Percentiles rank a stretch among this genome's conserved stretches.
Conservation (phyloP, 352 stramenopile genomes). For the Paralagenidium karlingii region DNA sequence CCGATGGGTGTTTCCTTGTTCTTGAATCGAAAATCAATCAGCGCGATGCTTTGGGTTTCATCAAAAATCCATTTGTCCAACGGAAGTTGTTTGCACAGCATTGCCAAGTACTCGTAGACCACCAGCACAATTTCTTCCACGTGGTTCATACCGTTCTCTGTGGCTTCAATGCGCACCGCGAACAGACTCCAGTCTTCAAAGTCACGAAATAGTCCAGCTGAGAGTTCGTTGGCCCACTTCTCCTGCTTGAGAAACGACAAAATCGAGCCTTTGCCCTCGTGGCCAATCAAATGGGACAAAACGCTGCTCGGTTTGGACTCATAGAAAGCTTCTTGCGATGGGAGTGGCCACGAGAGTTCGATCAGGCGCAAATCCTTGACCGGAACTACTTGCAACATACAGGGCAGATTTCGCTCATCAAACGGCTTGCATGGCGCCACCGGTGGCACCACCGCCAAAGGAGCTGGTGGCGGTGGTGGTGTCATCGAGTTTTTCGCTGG, state of each 20-base stretch:
- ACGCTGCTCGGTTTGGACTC: slow-evolving; percentile 73
- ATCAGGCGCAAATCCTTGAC: slow-evolving; percentile 67
- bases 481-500: slow-evolving; percentile 11
- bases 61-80: slow-evolving; percentile 54
- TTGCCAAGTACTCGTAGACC: slow-evolving; percentile 57
- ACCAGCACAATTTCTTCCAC: slow-evolving; percentile 42
- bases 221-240: slow-evolving; percentile 63
- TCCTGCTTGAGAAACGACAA: slow-evolving; percentile 85
- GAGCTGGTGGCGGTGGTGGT: neutral
- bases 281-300: slow-evolving; percentile 86
- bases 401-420: slow-evolving; percentile 8
- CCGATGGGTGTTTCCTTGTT: slow-evolving; percentile 65
- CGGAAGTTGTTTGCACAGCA: slow-evolving; percentile 21
- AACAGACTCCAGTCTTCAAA: slow-evolving; percentile 63
- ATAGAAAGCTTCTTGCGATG: slow-evolving; percentile 20
- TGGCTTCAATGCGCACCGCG: slow-evolving; percentile 54
- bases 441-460: neutral
- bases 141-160: slow-evolving; percentile 43
- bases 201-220: slow-evolving; percentile 42
- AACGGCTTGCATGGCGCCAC: slow-evolving; percentile 11
- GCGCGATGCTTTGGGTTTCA: slow-evolving; percentile 40
- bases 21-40: slow-evolving; percentile 60
- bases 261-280: slow-evolving; percentile 89
- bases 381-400: slow-evolving; percentile 32
- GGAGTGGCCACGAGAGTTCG: slow-evolving; percentile 54